A percentile compares a stretch with the other conserved stretches of the same genome.
Conservation (phyloP, 1,139 yeast species). For the Diutina catenulata region DNA sequence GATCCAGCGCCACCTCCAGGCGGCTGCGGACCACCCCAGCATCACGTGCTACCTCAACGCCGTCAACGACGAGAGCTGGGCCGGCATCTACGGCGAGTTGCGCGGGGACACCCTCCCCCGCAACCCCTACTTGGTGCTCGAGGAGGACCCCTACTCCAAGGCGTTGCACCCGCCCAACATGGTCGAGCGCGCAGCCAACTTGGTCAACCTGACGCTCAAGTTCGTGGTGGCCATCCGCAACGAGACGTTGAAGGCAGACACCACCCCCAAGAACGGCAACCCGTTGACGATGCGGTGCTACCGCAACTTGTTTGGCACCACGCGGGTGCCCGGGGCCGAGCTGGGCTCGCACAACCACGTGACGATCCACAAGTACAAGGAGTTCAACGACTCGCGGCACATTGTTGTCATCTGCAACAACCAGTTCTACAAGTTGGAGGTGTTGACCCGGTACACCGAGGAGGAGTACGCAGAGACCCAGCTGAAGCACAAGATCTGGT, state of each 20-base stretch:
- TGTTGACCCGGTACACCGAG: constrained; percentile 24
- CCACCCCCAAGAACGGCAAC: constrained; percentile 35
- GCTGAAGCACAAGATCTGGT: constrained; percentile 21
- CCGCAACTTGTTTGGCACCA: constrained; percentile 53
- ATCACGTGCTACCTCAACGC: constrained; percentile 45
- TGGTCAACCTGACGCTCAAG: constrained; percentile 53
- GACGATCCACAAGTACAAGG: constrained; percentile 17
- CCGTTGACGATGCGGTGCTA: constrained; percentile 62
- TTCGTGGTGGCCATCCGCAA: constrained; percentile 48
- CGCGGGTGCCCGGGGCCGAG: constrained; percentile 36
- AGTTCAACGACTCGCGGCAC: constrained; percentile 29
- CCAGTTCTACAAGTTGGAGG: constrained; percentile 52
- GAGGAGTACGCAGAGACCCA: constrained; percentile 21
- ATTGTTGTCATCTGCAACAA: constrained; percentile 48
- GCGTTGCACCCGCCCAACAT: constrained; percentile 53
- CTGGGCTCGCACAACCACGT: constrained; percentile 17
- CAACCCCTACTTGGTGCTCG: constrained; percentile 61
- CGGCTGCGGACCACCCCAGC: constrained; percentile 25
- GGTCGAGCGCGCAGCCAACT: constrained; percentile 52
- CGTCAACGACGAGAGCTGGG: constrained; percentile 46
- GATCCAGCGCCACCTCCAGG: constrained; percentile 40
- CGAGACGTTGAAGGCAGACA: constrained; percentile 43
- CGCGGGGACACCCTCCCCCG: constrained; percentile 60
- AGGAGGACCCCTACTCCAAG: constrained; percentile 55
- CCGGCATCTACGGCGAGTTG: constrained; percentile 55